These are phyloP conservation scores for Periconia digitata DNA, from an alignment of 2,329 filamentous ascomycete genomes.

Conservation along the genomic window DNA sequence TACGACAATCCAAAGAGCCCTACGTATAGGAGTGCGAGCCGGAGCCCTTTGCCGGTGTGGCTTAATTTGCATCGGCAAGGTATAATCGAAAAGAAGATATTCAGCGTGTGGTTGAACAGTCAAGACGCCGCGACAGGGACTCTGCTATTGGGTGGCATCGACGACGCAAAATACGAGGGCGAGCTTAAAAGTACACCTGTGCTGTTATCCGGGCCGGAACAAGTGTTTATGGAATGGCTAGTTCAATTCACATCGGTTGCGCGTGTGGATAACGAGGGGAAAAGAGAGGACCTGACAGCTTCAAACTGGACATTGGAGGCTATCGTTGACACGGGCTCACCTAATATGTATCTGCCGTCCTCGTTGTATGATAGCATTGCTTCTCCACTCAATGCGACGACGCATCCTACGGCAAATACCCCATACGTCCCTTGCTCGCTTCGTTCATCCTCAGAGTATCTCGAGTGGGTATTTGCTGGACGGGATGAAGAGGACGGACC, in stretches of 20 bases:
- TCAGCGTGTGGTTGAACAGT: conserved; percentile 11
- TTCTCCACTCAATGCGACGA: conserved; percentile 7
- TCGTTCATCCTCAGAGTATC: background rate
- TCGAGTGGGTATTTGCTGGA: conserved; percentile 2
- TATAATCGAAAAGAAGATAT: background rate
- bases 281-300: background rate
- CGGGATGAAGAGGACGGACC: background rate
- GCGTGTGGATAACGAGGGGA: background rate
- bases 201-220: background rate
- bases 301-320: conserved; percentile 1
- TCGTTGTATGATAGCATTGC: conserved; percentile 10
- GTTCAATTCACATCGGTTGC: conserved; percentile 3
- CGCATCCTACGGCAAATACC: conserved; percentile 4
- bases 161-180: conserved; percentile 5
- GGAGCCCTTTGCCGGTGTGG: conserved; percentile 5
- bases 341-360: conserved; percentile 19
- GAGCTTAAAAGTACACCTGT: conserved; percentile 4
- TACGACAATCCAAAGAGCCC: background rate
- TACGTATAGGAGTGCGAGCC: background rate
- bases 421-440: conserved; percentile 15
- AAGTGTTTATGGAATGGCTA: conserved; percentile 6
- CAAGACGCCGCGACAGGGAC: conserved; percentile 5
- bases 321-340: conserved; percentile 14
- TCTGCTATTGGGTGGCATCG: conserved; percentile 10
- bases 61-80: conserved; percentile 3